These are phyloP conservation scores for Sporothrix humicola DNA, from an alignment of 2,329 filamentous ascomycete species.

Conservation along the genomic window DNA sequence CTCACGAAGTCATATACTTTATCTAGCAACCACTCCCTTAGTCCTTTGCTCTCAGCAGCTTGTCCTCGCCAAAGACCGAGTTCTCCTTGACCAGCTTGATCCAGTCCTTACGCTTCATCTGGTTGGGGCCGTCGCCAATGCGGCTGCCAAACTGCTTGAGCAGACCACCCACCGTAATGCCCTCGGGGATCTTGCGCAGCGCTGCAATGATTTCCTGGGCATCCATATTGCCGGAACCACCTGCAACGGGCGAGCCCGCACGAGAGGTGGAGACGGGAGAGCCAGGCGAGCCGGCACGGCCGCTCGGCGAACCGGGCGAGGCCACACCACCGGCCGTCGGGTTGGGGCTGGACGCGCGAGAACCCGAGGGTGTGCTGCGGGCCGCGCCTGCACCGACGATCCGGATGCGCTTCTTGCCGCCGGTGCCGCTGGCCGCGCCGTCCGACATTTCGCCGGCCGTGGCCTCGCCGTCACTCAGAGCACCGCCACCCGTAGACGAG, in stretches of 20 bases:
- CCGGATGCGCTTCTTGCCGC: constrained; percentile 61
- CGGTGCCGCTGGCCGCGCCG: constrained; percentile 49
- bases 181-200: constrained; percentile 56
- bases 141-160: constrained; percentile 61
- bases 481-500: constrained; percentile 54
- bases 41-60: constrained; percentile 51
- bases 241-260: constrained; percentile 45
- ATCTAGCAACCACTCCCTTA: neutral
- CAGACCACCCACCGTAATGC: constrained; percentile 61
- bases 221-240: constrained; percentile 48
- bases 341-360: constrained; percentile 66
- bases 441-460: constrained; percentile 72
- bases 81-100: constrained; percentile 64
- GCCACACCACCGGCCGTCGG: constrained; percentile 41
- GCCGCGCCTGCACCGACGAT: constrained; percentile 52
- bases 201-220: constrained; percentile 60
- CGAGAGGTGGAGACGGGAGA: constrained; percentile 37
- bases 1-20: too few species aligned
- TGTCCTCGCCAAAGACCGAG: constrained; percentile 62
- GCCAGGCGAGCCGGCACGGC: constrained; percentile 33
- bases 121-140: constrained; percentile 57
- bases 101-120: constrained; percentile 62
- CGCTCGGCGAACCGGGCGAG: constrained; percentile 36
- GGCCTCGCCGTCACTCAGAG: constrained; percentile 74
- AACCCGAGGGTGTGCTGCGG: constrained; percentile 61